Percentiles rank a stretch among this genome's conserved stretches.
Evolutionary conservation across 129 eudicot species (phyloP).

Genomic region (Flaveria ramosissima): DNA sequence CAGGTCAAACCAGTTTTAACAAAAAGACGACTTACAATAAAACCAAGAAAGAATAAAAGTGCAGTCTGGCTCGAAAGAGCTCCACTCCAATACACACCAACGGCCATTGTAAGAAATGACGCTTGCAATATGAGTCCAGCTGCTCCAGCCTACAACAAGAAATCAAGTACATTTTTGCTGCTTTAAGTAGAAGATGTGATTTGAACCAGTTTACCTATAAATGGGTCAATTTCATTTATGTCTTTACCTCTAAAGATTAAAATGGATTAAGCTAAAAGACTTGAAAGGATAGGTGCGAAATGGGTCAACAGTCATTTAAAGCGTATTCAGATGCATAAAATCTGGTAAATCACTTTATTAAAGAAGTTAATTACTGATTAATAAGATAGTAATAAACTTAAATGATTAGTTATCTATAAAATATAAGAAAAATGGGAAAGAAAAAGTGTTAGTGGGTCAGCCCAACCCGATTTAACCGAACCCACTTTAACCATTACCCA

Average conservation of each 20-base stretch:
- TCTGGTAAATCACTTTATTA: not conserved
- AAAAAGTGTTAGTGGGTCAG: not conserved
- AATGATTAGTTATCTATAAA: not conserved
- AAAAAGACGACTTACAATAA: slow-evolving; percentile 65
- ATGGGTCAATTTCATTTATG: too few species aligned
- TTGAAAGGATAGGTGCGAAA: too few species aligned
- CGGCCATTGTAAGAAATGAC: slow-evolving; percentile 80
- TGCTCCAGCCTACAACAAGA: slow-evolving; percentile 85
- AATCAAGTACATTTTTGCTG: slow-evolving; percentile 8
- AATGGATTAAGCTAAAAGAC: too few species aligned
- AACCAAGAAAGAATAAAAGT: slow-evolving; percentile 65
- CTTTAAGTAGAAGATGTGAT: not conserved
- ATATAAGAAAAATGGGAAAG: not conserved
- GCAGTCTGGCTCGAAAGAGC: slow-evolving; percentile 73
- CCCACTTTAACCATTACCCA: not conserved
- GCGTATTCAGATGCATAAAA: too few species aligned
- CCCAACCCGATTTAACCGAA: not conserved
- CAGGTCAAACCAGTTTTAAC: not conserved
- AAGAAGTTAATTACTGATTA: not conserved
- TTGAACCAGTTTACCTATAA: too few species aligned
- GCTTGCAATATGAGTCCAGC: slow-evolving; percentile 89
- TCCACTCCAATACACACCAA: slow-evolving; percentile 90
- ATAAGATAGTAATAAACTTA: not conserved
- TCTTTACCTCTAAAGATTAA: too few species aligned
- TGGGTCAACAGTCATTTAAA: too few species aligned